These are phyloP conservation scores for Mycena capillaripes DNA, from an alignment of 768 basidiomycete species.

Conservation along the genomic window DNA sequence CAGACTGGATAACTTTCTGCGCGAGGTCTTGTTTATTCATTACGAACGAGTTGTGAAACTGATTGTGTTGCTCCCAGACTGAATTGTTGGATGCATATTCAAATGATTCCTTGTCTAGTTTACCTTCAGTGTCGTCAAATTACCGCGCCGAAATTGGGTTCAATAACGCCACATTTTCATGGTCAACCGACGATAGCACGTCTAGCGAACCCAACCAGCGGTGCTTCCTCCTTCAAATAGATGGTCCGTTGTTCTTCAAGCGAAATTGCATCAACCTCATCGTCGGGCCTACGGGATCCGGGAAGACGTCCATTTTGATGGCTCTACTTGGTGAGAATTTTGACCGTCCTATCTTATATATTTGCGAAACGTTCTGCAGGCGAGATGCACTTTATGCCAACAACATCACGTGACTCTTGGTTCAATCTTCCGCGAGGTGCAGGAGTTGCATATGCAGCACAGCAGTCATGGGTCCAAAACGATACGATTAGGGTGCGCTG, in stretches of 20 bases:
- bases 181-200: slow-evolving; percentile 54
- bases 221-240: slow-evolving; percentile 63
- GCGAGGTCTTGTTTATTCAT: slow-evolving; percentile 45
- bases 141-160: slow-evolving; percentile 60
- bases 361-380: slow-evolving; percentile 46
- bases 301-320: slow-evolving; percentile 79
- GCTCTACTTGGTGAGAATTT: slow-evolving; percentile 60
- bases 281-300: slow-evolving; percentile 70
- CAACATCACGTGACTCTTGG: slow-evolving; percentile 66
- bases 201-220: slow-evolving; percentile 53
- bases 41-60: not conserved
- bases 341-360: slow-evolving; percentile 17
- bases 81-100: slow-evolving; percentile 62
- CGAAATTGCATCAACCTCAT: slow-evolving; percentile 67
- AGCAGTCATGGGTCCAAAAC: slow-evolving; percentile 89
- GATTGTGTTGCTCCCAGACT: slow-evolving; percentile 47
- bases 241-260: slow-evolving; percentile 67
- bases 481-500: slow-evolving; percentile 74
- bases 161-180: slow-evolving; percentile 66
- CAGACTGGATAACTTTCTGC: slow-evolving; percentile 59
- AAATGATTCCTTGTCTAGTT: not conserved
- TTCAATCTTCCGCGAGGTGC: slow-evolving; percentile 76
- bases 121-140: slow-evolving; percentile 12
- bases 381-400: slow-evolving; percentile 80
- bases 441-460: slow-evolving; percentile 85